Conservation (phyloP, 805 yeast species). For the Priceomyces medius region DNA sequence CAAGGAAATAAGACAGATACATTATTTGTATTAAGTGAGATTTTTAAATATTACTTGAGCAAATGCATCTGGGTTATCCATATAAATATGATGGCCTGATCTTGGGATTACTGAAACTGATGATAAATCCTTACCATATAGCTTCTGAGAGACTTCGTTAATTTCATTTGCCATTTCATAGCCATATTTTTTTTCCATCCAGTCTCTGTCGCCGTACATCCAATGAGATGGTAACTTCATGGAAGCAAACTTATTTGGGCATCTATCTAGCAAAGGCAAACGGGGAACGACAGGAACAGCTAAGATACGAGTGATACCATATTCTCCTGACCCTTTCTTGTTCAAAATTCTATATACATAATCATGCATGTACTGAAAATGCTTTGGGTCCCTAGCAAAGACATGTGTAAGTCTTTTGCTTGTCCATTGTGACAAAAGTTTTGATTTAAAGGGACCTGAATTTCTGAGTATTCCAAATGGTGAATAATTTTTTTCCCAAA, state of each 20-base stretch:
- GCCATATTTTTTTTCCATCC: constrained; percentile 71
- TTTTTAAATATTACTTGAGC: constrained; percentile 31
- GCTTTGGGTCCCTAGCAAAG: constrained; percentile 28
- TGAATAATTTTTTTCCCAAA: constrained; percentile 57
- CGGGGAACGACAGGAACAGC: constrained; percentile 60
- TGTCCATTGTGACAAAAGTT: constrained; percentile 54
- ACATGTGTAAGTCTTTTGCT: constrained; percentile 44
- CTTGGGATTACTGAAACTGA: constrained; percentile 32
- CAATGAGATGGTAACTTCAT: constrained; percentile 49
- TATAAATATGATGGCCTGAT: constrained; percentile 57
- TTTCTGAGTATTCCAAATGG: constrained; percentile 53
- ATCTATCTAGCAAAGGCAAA: constrained; percentile 55
- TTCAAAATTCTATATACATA: constrained; percentile 55
- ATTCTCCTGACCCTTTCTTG: constrained; percentile 63
- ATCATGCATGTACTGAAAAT: constrained; percentile 44
- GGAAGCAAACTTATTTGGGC: constrained; percentile 41
- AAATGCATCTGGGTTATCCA: constrained; percentile 47
- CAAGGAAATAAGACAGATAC: too few species aligned
- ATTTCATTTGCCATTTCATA: constrained; percentile 36
- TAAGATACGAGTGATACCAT: constrained; percentile 56
- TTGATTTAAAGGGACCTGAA: constrained; percentile 58
- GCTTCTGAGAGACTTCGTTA: constrained; percentile 25
- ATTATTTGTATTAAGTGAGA: too few species aligned
- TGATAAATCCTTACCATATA: constrained; percentile 29
- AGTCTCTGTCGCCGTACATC: constrained; percentile 67